These are phyloP conservation scores for Reticulascus tulasneorum DNA, from an alignment of 2,329 filamentous ascomycete species.

Conservation along the genomic window DNA sequence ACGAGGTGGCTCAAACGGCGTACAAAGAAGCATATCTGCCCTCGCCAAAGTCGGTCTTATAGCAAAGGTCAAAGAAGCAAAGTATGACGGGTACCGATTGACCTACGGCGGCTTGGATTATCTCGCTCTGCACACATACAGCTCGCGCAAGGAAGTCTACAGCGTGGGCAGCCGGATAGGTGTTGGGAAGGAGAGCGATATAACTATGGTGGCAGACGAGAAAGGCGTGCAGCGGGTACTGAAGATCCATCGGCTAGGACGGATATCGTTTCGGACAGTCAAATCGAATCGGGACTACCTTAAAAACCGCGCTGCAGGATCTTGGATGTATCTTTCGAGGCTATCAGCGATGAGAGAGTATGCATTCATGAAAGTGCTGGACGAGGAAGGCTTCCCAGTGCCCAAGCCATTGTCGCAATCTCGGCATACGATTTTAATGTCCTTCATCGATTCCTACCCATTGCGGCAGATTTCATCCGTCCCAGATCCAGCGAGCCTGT, in stretches of 20 bases:
- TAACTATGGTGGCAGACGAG: constrained; percentile 85
- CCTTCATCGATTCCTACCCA: constrained; percentile 85
- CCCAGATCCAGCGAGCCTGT: constrained; percentile 78
- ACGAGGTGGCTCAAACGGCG: constrained; percentile 71
- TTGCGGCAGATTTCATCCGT: constrained; percentile 83
- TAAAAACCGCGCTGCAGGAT: constrained; percentile 70
- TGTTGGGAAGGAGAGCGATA: constrained; percentile 96
- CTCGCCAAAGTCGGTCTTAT: constrained; percentile 92
- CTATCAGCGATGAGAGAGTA: constrained; percentile 92
- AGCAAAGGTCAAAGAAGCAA: constrained; percentile 88
- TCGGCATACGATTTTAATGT: constrained; percentile 95
- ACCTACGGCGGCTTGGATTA: constrained; percentile 98
- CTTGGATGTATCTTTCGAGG: constrained; percentile 97
- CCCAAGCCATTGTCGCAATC: constrained; percentile 85
- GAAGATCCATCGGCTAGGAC: constrained; percentile 92
- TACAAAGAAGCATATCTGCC: constrained; percentile 81
- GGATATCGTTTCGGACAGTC: constrained; percentile 95
- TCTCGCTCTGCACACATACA: constrained; percentile 87
- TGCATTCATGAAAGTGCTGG: constrained; percentile 86
- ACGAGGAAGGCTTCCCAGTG: constrained; percentile 81
- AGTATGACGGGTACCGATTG: constrained; percentile 94
- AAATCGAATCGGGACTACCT: constrained; percentile 96
- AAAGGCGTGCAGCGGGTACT: constrained; percentile 74
- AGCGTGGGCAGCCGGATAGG: constrained; percentile 92
- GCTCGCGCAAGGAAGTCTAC: constrained; percentile 76